A percentile compares a stretch with the other conserved stretches of the same genome.
Conservation (phyloP, 306 rosid genomes). For the Hippophae tibetana region DNA sequence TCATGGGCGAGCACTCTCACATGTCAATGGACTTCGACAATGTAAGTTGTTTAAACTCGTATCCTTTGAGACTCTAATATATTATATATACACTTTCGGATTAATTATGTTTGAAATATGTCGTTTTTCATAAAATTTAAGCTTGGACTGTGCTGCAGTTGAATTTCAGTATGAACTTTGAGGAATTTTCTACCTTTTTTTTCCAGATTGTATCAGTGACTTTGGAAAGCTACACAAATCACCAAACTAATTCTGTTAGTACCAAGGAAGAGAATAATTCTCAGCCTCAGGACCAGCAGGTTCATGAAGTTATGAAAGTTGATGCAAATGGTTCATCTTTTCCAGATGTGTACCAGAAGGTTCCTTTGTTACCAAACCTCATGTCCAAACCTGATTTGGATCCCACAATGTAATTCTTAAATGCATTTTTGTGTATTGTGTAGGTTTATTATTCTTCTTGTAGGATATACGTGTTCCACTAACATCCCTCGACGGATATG, state of each 20-base stretch:
- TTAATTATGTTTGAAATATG: neutral
- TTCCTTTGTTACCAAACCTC: slow-evolving; percentile 27
- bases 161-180: slow-evolving; percentile 14
- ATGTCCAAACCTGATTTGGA: slow-evolving; percentile 35
- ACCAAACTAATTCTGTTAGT: slow-evolving; percentile 26
- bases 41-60: slow-evolving; percentile 41
- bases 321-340: slow-evolving; percentile 28
- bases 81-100: slow-evolving; percentile 4
- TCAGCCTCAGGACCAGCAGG: slow-evolving; percentile 32
- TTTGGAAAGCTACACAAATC: slow-evolving; percentile 61
- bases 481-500: slow-evolving; percentile 15
- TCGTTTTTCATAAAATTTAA: slow-evolving; percentile 2
- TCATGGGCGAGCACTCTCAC: slow-evolving; percentile 96
- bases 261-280: slow-evolving; percentile 33
- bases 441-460: slow-evolving; percentile 9
- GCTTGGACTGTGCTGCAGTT: slow-evolving; percentile 11
- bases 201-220: slow-evolving; percentile 72
- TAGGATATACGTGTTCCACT: slow-evolving; percentile 12
- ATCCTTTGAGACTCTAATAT: slow-evolving; percentile 8
- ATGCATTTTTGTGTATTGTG: slow-evolving; percentile 7
- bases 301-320: slow-evolving; percentile 33
- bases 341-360: slow-evolving; percentile 32
- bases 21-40: slow-evolving; percentile 76
- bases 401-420: slow-evolving; percentile 38
- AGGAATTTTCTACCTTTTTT: slow-evolving; percentile 16